A percentile compares a stretch with the other conserved stretches of the same genome.
These are phyloP conservation scores for Xylariaceae sp. DNA, from an alignment of 2,329 filamentous ascomycete genomes.

Conservation along the genomic window DNA sequence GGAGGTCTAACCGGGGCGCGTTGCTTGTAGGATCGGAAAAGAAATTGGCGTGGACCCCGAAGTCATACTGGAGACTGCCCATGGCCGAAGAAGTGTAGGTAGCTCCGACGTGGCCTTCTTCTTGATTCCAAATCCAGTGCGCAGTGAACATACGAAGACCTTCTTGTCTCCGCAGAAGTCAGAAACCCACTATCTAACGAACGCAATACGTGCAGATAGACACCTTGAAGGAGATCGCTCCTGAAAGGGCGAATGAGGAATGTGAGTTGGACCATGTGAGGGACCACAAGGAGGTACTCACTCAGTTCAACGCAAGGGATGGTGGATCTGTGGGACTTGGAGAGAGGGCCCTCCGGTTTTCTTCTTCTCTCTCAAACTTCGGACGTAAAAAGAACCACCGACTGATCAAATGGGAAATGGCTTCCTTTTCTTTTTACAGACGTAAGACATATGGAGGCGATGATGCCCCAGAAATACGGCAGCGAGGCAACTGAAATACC, in stretches of 20 bases:
- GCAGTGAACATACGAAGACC: conserved; percentile 2
- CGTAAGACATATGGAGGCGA: conserved; percentile 69
- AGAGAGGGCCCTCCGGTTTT: no score
- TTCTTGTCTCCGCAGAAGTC: no score
- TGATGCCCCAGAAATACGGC: conserved; percentile 72
- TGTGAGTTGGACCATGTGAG: conserved; percentile 51
- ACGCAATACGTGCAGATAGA: conserved; percentile 55
- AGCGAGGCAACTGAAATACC: conserved; percentile 78
- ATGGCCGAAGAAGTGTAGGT: conserved; percentile 66
- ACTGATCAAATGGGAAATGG: no score
- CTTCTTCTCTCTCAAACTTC: no score
- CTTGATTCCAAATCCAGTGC: background rate
- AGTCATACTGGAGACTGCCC: conserved; percentile 82
- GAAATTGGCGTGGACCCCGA: conserved; percentile 82
- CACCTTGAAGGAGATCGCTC: conserved; percentile 69
- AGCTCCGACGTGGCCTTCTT: background rate
- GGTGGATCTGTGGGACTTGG: no score
- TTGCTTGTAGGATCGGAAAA: conserved; percentile 58
- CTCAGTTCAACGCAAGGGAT: no score
- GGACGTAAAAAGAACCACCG: conserved; percentile 1
- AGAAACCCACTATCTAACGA: background rate
- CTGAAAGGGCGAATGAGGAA: conserved; percentile 86
- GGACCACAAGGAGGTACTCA: no score
- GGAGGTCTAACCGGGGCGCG: no score
- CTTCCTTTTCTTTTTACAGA: no score